Evolutionary conservation across 176 grass and related monocot species (phyloP).

Genomic region (Thalia dealbata): DNA sequence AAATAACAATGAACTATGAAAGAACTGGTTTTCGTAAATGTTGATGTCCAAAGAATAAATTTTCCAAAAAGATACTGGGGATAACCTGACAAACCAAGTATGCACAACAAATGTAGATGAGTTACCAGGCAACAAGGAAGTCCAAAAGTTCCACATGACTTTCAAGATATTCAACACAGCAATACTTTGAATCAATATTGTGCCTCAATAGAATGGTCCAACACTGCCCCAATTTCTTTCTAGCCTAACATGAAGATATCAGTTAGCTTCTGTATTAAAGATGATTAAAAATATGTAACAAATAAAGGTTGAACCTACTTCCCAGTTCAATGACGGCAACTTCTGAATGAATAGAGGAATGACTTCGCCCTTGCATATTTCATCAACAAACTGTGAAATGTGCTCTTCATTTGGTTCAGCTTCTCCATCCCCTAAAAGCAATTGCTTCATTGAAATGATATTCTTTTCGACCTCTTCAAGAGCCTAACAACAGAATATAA

Average conservation of each 20-base stretch:
- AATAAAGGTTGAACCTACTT: conserved; percentile 42
- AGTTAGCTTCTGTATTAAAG: not conserved
- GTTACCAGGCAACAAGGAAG: conserved; percentile 97
- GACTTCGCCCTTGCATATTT: conserved; percentile 82
- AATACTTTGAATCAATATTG: conserved; percentile 58
- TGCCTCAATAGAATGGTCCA: conserved; percentile 92
- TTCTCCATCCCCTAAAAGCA: conserved; percentile 83
- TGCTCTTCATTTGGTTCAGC: conserved; percentile 83
- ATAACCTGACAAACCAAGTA: not conserved
- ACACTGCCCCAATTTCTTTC: conserved; percentile 88
- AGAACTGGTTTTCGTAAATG: not conserved
- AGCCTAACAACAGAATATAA: conserved; percentile 36
- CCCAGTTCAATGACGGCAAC: conserved; percentile 84
- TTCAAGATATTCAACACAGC: conserved; percentile 80
- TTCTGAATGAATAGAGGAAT: conserved; percentile 87
- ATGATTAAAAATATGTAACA: not conserved
- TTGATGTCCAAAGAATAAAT: not conserved
- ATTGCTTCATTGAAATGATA: conserved; percentile 49
- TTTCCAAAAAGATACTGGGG: not conserved
- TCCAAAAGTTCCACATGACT: conserved; percentile 89
- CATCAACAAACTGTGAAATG: conserved; percentile 67
- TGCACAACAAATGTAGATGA: not conserved
- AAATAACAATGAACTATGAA: no score
- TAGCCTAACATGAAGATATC: conserved; percentile 37
- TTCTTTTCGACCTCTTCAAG: conserved; percentile 92